Evolutionary conservation across 2,329 filamentous ascomycete genomes (phyloP).

Genomic region (Colletotrichum sp.): DNA sequence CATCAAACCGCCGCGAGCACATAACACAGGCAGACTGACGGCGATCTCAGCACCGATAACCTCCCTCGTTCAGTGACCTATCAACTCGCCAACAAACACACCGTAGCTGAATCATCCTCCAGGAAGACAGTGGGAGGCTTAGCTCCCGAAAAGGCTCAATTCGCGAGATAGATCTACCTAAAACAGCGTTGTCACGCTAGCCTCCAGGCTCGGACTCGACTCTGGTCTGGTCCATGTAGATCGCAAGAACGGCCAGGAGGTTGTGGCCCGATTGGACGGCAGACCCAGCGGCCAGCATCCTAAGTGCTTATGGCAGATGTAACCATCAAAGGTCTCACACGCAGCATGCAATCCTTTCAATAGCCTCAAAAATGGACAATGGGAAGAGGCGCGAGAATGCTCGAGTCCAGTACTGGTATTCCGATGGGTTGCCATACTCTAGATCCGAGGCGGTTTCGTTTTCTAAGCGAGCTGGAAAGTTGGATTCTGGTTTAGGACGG

Average conservation of each 20-base stretch:
- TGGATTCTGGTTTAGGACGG: not conserved
- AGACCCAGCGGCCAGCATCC: not conserved
- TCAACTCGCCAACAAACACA: not conserved
- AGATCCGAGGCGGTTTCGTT: not conserved
- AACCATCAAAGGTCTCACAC: conserved; percentile 10
- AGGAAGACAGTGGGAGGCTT: not conserved
- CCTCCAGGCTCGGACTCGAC: not conserved
- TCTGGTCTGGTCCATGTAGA: not conserved
- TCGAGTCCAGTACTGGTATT: not conserved
- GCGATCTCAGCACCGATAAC: not conserved
- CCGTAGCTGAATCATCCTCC: not conserved
- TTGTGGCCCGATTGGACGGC: not conserved
- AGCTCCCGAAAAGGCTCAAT: not conserved
- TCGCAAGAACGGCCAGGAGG: not conserved
- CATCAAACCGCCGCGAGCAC: not conserved
- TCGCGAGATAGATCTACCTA: not conserved
- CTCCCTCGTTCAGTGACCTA: not conserved
- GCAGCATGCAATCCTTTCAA: conserved; percentile 2
- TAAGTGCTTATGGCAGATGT: conserved; percentile 21
- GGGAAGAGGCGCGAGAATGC: not conserved
- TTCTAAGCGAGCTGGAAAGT: not conserved
- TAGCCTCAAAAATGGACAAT: not conserved
- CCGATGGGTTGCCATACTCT: not conserved
- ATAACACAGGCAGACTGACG: not conserved
- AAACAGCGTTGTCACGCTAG: not conserved